A percentile compares a stretch with the other conserved stretches of the same genome.
Conservation (phyloP, 2,329 filamentous ascomycete species). For the Tolypocladium endophyticum region DNA sequence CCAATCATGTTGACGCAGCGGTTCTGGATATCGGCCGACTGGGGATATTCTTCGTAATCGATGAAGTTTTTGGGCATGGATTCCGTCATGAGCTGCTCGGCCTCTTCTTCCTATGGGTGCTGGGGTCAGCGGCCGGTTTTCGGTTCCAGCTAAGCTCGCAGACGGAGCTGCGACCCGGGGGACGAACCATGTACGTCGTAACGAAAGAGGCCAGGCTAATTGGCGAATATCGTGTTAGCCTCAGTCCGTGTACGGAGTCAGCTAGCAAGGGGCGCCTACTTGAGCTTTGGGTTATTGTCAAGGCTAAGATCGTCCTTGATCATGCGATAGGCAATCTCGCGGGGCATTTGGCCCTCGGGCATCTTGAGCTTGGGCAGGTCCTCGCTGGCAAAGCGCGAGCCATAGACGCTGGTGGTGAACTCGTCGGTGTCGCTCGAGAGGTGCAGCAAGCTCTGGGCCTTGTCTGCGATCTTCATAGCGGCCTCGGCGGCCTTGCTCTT, state of each 20-base stretch:
- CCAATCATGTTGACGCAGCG: slow-evolving; percentile 88
- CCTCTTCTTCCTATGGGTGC: slow-evolving; percentile 69
- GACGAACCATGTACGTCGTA: slow-evolving; percentile 79
- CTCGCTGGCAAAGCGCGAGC: slow-evolving; percentile 68
- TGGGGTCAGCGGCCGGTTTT: neutral
- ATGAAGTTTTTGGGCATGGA: slow-evolving; percentile 93
- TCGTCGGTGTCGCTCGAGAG: slow-evolving; percentile 42
- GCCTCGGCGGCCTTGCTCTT: neutral
- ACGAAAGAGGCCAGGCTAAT: slow-evolving; percentile 79
- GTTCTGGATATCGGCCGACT: slow-evolving; percentile 79
- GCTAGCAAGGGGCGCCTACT: slow-evolving; percentile 31
- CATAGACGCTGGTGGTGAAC: slow-evolving; percentile 76
- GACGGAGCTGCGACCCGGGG: neutral
- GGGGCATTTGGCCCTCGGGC: slow-evolving; percentile 83
- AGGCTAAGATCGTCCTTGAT: slow-evolving; percentile 91
- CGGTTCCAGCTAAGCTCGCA: neutral
- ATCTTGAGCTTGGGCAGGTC: slow-evolving; percentile 79
- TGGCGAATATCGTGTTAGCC: neutral
- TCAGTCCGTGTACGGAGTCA: neutral
- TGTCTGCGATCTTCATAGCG: slow-evolving; percentile 23
- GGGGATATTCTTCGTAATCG: slow-evolving; percentile 77
- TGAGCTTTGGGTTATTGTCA: slow-evolving; percentile 83
- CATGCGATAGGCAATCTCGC: slow-evolving; percentile 88
- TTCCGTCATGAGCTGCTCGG: slow-evolving; percentile 90
- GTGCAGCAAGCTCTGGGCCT: slow-evolving; percentile 26